phyloP scores from a whole-genome alignment of 768 basidiomycete species.

The Agrocybe pediades region DNA sequence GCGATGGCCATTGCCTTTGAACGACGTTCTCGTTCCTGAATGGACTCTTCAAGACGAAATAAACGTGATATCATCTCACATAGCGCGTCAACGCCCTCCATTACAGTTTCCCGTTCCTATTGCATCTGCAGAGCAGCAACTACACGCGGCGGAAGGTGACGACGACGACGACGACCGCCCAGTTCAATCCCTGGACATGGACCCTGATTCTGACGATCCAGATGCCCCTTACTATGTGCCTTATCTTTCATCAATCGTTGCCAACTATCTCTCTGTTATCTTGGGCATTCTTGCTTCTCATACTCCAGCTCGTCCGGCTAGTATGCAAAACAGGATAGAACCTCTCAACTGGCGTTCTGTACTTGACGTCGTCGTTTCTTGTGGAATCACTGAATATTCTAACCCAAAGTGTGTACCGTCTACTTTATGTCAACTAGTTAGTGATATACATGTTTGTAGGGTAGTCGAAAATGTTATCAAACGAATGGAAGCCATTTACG shows the following conservation, averaged over 20 bases:
- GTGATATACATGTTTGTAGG: slow-evolving; percentile 21
- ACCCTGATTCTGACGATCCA: slow-evolving; percentile 31
- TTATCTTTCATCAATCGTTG: slow-evolving; percentile 43
- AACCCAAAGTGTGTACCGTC: slow-evolving; percentile 36
- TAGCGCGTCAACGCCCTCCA: slow-evolving; percentile 26
- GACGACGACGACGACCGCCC: slow-evolving; percentile 22
- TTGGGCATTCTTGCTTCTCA: slow-evolving; percentile 58
- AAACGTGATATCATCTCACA: slow-evolving; percentile 41
- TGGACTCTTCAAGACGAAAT: slow-evolving; percentile 77
- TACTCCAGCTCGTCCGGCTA: slow-evolving; percentile 53
- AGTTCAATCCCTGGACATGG: slow-evolving; percentile 14
- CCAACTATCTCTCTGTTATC: slow-evolving; percentile 49
- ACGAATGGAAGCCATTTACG: slow-evolving; percentile 28
- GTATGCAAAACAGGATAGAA: slow-evolving; percentile 65
- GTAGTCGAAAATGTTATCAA: slow-evolving; percentile 28
- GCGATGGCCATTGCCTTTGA: slow-evolving; percentile 68
- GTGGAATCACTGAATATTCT: slow-evolving; percentile 34
- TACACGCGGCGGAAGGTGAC: slow-evolving; percentile 19
- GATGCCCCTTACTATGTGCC: slow-evolving; percentile 30
- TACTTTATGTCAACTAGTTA: slow-evolving; percentile 1
- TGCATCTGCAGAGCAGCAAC: not conserved
- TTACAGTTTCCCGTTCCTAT: slow-evolving; percentile 14
- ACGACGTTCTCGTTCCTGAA: slow-evolving; percentile 66
- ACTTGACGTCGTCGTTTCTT: slow-evolving; percentile 50
- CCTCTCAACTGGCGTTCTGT: slow-evolving; percentile 67